phyloP scores from a whole-genome alignment of 495 filamentous ascomycete species.

The Amorphotheca resinae region DNA sequence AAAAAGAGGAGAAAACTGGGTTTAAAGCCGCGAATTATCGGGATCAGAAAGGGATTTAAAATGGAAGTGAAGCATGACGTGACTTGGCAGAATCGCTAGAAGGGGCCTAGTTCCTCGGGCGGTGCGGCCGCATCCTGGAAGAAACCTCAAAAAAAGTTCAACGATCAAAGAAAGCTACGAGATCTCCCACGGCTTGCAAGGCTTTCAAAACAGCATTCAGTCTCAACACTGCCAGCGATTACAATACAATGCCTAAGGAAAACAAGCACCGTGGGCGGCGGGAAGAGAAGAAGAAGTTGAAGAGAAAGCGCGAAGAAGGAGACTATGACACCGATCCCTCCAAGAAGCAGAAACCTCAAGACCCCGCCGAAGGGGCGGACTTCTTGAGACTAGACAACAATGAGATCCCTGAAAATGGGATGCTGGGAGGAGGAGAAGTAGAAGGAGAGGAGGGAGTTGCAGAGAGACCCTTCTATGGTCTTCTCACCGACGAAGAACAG shows the following conservation, averaged over 20 bases:
- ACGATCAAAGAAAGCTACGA: not conserved
- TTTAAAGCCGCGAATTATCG: no score
- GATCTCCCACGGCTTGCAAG: no score
- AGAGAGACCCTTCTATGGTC: conserved; percentile 61
- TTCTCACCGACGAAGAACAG: conserved; percentile 79
- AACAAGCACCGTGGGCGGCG: conserved; percentile 53
- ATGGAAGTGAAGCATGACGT: not conserved
- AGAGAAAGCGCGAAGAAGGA: conserved; percentile 23
- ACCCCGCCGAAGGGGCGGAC: conserved; percentile 11
- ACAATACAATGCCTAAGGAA: conserved; percentile 40
- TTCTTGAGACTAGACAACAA: not conserved
- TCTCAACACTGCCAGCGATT: not conserved
- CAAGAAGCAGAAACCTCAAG: conserved; percentile 20
- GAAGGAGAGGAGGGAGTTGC: conserved; percentile 26
- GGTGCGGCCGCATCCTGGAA: conserved; percentile 6
- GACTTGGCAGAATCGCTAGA: not conserved
- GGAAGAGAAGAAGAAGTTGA: conserved; percentile 45
- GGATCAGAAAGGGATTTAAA: not conserved
- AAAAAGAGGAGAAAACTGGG: no score
- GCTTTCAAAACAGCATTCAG: not conserved
- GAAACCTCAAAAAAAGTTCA: conserved; percentile 4
- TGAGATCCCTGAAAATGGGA: not conserved
- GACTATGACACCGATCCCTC: conserved; percentile 23
- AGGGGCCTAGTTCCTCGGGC: not conserved
- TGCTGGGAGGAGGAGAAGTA: not conserved